These are phyloP conservation scores for Beauveria varroae DNA, from an alignment of 2,329 filamentous ascomycete genomes.

Conservation along the genomic window DNA sequence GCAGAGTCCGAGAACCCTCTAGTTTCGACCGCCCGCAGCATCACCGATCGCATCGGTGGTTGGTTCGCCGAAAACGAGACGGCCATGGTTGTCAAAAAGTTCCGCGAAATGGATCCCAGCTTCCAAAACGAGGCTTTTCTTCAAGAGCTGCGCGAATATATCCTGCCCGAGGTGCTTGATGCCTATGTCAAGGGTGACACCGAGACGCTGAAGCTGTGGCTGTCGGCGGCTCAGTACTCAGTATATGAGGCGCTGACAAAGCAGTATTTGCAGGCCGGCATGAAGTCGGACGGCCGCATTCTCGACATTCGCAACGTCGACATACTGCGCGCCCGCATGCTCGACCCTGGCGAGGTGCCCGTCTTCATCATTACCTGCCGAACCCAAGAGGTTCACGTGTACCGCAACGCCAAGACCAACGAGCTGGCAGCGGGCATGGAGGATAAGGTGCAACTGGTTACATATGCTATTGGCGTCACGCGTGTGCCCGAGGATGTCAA, in stretches of 20 bases:
- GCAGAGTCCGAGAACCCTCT: constrained; percentile 96
- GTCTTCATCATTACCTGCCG: constrained; percentile 96
- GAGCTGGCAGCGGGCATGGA: constrained; percentile 95
- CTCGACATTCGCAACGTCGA: constrained; percentile 94
- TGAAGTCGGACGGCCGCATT: constrained; percentile 92
- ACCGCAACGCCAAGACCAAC: constrained; percentile 82
- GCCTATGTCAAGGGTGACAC: constrained; percentile 96
- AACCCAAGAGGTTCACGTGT: constrained; percentile 96
- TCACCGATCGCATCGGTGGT: constrained; percentile 84
- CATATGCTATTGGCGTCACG: constrained; percentile 95
- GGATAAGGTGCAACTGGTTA: constrained; percentile 96
- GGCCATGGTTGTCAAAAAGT: constrained; percentile 95
- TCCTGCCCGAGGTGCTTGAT: constrained; percentile 92
- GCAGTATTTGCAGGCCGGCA: constrained; percentile 87
- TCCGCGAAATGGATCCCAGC: constrained; percentile 87
- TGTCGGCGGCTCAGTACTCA: constrained; percentile 91
- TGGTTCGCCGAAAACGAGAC: constrained; percentile 99
- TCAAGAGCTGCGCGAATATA: constrained; percentile 93
- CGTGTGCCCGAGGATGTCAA: constrained; percentile 89
- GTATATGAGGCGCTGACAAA: constrained; percentile 96
- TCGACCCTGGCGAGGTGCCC: constrained; percentile 80
- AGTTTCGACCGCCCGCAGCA: constrained; percentile 84
- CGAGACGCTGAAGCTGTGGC: constrained; percentile 86
- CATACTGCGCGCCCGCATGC: constrained; percentile 69
- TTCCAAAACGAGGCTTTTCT: constrained; percentile 96